A percentile compares a stretch with the other conserved stretches of the same genome.
Conservation (phyloP, 805 yeast genomes). For the Yarrowia sp. region DNA sequence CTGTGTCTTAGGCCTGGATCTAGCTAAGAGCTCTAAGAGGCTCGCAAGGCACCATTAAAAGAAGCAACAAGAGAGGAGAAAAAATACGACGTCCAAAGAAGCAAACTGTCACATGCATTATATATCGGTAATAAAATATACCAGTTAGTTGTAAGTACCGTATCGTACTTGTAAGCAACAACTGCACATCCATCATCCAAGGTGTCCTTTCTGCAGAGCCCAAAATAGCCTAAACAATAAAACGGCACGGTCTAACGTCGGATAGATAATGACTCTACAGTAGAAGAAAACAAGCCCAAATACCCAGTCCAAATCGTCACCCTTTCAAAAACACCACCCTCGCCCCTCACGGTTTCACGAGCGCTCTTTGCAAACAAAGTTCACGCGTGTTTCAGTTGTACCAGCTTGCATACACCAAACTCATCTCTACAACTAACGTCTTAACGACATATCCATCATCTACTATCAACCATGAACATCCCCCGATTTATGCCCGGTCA, state of each 20-base stretch:
- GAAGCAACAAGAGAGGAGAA: no score
- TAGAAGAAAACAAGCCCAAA: not conserved
- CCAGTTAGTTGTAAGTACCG: no score
- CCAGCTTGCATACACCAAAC: not conserved
- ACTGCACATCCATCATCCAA: no score
- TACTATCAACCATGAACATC: slow-evolving; percentile 3
- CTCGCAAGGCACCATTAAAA: no score
- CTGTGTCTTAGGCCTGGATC: no score
- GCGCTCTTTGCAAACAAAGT: not conserved
- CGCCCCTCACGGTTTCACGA: not conserved
- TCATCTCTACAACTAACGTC: no score
- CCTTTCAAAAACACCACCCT: not conserved
- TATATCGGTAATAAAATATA: no score
- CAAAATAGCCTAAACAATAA: not conserved
- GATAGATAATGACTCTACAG: not conserved
- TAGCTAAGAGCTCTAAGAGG: no score
- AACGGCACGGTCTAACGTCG: not conserved
- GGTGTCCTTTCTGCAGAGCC: not conserved
- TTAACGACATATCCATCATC: not conserved
- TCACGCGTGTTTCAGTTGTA: slow-evolving; percentile 9
- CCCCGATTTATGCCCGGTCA: slow-evolving; percentile 25
- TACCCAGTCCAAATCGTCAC: no score
- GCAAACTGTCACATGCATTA: no score
- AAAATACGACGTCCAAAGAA: no score
- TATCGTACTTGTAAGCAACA: no score